phyloP scores from a whole-genome alignment of 345 rosid genomes.

The Turritis glabra region DNA sequence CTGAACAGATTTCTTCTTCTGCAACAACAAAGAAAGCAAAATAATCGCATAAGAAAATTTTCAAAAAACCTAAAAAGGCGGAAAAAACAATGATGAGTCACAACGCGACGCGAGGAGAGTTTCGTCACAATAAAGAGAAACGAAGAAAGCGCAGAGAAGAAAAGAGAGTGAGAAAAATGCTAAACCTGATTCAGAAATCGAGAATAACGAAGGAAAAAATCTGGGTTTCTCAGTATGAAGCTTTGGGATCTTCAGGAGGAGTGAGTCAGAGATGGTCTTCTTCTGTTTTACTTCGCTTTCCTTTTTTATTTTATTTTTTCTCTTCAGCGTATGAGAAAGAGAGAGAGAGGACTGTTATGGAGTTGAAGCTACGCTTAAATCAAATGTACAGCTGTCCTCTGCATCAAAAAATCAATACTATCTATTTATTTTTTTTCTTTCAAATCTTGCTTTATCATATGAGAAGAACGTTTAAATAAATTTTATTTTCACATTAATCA shows the following conservation, averaged over 20 bases:
- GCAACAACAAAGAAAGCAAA: slow-evolving; percentile 1
- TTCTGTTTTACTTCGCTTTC: slow-evolving; percentile 33
- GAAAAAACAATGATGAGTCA: slow-evolving; percentile 25
- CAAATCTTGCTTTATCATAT: slow-evolving; percentile 2
- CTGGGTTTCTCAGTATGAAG: neutral
- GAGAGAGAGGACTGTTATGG: slow-evolving; percentile 37
- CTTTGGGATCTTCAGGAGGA: slow-evolving; percentile 31
- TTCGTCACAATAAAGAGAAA: neutral
- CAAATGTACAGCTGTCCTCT: slow-evolving; percentile 37
- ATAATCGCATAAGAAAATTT: neutral
- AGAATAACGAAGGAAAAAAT: slow-evolving; percentile 11
- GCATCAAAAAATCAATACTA: neutral
- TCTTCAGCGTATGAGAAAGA: slow-evolving; percentile 13
- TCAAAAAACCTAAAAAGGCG: slow-evolving; percentile 12
- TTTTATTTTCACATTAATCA: neutral
- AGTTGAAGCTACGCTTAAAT: slow-evolving; percentile 43
- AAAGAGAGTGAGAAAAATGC: slow-evolving; percentile 1
- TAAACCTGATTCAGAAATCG: slow-evolving; percentile 17
- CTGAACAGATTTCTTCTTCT: slow-evolving; percentile 24
- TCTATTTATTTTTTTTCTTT: neutral
- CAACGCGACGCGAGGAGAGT: neutral
- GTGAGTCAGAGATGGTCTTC: slow-evolving; percentile 42
- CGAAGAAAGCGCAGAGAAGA: neutral
- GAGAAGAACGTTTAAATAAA: neutral
- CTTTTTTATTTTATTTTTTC: neutral